Evolutionary conservation across 352 stramenopile genomes (phyloP).

Genomic region (Phytophthora nicotianae): DNA sequence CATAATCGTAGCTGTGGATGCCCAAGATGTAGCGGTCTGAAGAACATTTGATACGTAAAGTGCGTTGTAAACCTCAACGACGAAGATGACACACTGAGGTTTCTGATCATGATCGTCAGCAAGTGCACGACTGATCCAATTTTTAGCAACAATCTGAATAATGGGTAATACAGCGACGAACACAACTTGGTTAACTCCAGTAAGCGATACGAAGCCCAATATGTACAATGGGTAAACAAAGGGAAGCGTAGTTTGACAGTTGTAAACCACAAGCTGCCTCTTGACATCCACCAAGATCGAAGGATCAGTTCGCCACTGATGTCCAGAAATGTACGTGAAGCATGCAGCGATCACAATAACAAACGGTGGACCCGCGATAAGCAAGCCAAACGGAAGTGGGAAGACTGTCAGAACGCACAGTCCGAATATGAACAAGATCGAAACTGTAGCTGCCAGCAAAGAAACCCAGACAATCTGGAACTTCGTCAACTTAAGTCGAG

Average conservation of each 20-base stretch:
- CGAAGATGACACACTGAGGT: constrained; percentile 43
- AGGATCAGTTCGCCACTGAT: constrained; percentile 11
- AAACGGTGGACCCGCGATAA: constrained; percentile 23
- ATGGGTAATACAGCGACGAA: constrained; percentile 44
- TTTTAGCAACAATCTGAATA: constrained; percentile 32
- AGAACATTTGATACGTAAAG: constrained; percentile 50
- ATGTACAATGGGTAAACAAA: constrained; percentile 57
- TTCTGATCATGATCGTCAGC: constrained; percentile 33
- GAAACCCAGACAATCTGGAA: constrained; percentile 13
- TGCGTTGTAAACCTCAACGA: constrained; percentile 40
- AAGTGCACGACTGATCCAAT: constrained; percentile 32
- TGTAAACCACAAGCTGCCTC: constrained; percentile 20
- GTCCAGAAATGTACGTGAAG: constrained; percentile 23
- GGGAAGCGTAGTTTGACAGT: constrained; percentile 21
- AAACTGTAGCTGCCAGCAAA: constrained; percentile 11
- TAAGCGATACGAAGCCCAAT: constrained; percentile 35
- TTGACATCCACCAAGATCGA: constrained; percentile 20
- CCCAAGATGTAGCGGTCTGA: constrained; percentile 33
- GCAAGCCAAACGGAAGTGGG: constrained; percentile 45
- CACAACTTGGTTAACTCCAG: constrained; percentile 20
- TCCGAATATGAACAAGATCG: constrained; percentile 18
- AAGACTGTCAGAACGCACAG: constrained; percentile 33
- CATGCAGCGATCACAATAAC: constrained; percentile 12
- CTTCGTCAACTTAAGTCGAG: constrained; percentile 11
- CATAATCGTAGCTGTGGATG: constrained; percentile 35